Base-by-base conservation (phyloP, 2,329 filamentous ascomycete species). In the Pseudocercospora macadamiae region DNA sequence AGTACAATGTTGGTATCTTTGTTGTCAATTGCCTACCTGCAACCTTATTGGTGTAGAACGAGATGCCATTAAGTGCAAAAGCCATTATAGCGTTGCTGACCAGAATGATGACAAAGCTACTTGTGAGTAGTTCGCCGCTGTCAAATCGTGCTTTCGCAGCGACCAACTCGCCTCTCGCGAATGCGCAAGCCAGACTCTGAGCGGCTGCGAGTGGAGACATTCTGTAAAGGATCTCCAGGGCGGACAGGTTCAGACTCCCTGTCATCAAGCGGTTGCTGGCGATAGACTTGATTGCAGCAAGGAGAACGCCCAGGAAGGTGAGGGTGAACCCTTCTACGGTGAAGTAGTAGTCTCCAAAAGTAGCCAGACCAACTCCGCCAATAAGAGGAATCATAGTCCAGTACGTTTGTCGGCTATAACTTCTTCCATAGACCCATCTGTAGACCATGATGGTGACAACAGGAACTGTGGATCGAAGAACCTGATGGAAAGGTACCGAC, bases 221-320 rank as follows among this genome's bases (percentile, higher is more conserved):
- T 70, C 83, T 81, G 67, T 84, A 77, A 21, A 87, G 79, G 23
- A 86, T 78, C 67, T 87, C 85, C 62, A 86, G 77, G 2, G 84
- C 80, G 1, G 82, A 80, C 3, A 87, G 79, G n/a, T 80, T 77
- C 25, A 39, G 12, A 19, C 86, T 77, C 37, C 84, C 84, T 6
- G 84, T 87, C 82, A 86, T 85, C 66, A 87, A 80, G 66, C 83
- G 80, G 74, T 87, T 87, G 45, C 84, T 86, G 25, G 83, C 82
- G 36, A 87, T 82, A 1, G 84, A 86, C 79, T 87, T 87, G 72
- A 74, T 63, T 6, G 73, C 68, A 4, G 71, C 71, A 12, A 73
- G 66, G 16, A 72, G 16, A 18, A 70, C 70, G 6, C 71, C 71
- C 77, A 76, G 61, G 77, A 70, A 66, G 8, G 71, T 73, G 9